phyloP scores from a whole-genome alignment of 192 early-diverging fungal genomes.

The Backusella westeae region DNA sequence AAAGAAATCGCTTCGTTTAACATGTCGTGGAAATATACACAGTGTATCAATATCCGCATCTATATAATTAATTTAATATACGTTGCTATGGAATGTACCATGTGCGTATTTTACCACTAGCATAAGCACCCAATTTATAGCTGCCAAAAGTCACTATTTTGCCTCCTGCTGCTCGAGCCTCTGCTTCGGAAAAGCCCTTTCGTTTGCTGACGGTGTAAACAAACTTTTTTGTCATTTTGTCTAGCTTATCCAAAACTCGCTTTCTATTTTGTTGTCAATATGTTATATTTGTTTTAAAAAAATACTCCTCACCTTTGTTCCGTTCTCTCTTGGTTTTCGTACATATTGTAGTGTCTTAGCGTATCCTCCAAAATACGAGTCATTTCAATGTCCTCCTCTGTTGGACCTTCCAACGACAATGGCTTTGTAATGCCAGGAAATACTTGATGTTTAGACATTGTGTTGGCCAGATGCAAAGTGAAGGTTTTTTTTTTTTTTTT shows the following conservation, averaged over 20 bases:
- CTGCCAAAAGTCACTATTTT: slow-evolving; percentile 71
- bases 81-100: background rate
- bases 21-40: slow-evolving; percentile 61
- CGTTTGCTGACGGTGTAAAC: slow-evolving; percentile 36
- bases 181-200: slow-evolving; percentile 41
- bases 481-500: background rate
- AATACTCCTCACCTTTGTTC: slow-evolving; percentile 31
- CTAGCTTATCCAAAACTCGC: slow-evolving; percentile 41
- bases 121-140: slow-evolving; percentile 69
- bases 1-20: slow-evolving; percentile 66
- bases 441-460: background rate
- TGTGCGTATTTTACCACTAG: slow-evolving; percentile 27
- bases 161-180: slow-evolving; percentile 54
- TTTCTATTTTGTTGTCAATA: background rate
- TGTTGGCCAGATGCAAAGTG: background rate
- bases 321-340: slow-evolving; percentile 56
- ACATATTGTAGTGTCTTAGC: slow-evolving; percentile 49
- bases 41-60: slow-evolving; percentile 72
- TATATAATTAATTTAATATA: background rate
- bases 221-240: slow-evolving; percentile 53
- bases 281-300: no score
- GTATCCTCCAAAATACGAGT: slow-evolving; percentile 44
- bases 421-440: slow-evolving; percentile 20
- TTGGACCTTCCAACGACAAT: slow-evolving; percentile 41
- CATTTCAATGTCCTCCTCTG: slow-evolving; percentile 37